Base-by-base conservation (phyloP, 202 grass and related monocot species). In the Alloteropsis angusta region DNA sequence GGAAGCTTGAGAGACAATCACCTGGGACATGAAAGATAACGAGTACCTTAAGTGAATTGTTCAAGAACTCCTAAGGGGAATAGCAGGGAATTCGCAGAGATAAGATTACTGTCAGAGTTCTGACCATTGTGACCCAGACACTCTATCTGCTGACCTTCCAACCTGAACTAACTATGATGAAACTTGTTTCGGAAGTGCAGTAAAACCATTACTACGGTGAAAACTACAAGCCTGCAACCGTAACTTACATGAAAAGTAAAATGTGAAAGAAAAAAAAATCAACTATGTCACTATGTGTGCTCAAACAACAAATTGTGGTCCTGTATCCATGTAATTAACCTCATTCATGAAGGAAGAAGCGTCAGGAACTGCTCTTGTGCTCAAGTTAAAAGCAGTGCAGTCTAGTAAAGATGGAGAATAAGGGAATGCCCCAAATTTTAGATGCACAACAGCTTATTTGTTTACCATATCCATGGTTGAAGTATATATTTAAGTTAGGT, bases 1-100 rank as follows among this genome's bases (percentile, higher is more conserved):
- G 16, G 87, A 94, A 52, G 94, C 94, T 87, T 97, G 94, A 50
- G 89, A 69, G 22, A 97, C 71, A 83, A 97, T 97, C 37, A 97
- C 88, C 94, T 97, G 79, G 72, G 28, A 73, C 56, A 57, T 41
- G 56, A 76, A 75, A 69, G 35, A 44, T 18, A 79, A 2, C 15
- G 26, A 57, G 7, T 28, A 28, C 21, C 16, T 36, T 2, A 32
- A 47, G 44, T 48, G 34, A 71, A n/a, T 12, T n/a, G 26, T 34
- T 69, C 15, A 62, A 46, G 7, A 44, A 49, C 45, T 52, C 45
- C 17, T 48, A 6, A 46, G 13, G 39, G 4, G 43, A 69, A 32
- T 48, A 48, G 14, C 7, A 17, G 7, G 8, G 44, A 70, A 34
- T 26, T 49, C 44, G 15, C 8, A 28, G 8, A 49, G 25, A 58